Conservation (phyloP, 148 eudicot genomes). For the Polygonum maritimum region DNA sequence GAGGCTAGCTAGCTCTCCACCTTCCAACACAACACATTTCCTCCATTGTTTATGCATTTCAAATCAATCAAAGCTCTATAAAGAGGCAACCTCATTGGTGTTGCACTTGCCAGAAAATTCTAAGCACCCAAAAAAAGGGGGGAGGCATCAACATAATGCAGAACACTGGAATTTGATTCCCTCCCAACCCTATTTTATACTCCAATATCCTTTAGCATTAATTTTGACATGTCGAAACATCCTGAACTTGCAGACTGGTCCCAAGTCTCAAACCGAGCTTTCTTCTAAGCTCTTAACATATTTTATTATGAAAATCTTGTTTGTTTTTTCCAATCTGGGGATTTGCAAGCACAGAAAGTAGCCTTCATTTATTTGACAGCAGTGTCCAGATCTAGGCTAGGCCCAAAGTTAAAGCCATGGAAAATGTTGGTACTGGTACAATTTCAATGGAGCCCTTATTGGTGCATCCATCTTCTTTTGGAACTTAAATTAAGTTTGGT, state of each 20-base stretch:
- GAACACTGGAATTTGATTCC: slow-evolving; percentile 4
- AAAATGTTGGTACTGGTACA: background rate
- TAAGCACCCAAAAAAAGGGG: background rate
- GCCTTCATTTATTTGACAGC: background rate
- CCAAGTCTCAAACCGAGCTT: background rate
- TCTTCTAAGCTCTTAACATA: too few relatives aligned
- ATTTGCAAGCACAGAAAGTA: slow-evolving; percentile 7
- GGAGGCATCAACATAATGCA: background rate
- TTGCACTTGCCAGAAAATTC: background rate
- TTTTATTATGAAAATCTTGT: too few relatives aligned
- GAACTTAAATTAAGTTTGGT: background rate
- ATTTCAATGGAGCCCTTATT: background rate
- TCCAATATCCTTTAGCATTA: background rate
- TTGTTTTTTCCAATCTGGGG: background rate
- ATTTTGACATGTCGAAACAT: slow-evolving; percentile 4
- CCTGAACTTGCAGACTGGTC: slow-evolving; percentile 1
- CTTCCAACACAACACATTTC: background rate
- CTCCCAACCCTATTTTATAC: background rate
- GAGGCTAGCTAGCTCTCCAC: background rate
- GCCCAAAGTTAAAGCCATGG: background rate
- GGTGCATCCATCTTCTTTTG: slow-evolving; percentile 1
- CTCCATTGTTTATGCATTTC: background rate
- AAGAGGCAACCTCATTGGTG: slow-evolving; percentile 7
- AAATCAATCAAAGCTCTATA: background rate
- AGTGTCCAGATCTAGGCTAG: background rate